A percentile compares a stretch with the other conserved stretches of the same genome.
These are phyloP conservation scores for Moesziomyces globuligerus DNA, from an alignment of 1,284 basidiomycete genomes.

Conservation along the genomic window DNA sequence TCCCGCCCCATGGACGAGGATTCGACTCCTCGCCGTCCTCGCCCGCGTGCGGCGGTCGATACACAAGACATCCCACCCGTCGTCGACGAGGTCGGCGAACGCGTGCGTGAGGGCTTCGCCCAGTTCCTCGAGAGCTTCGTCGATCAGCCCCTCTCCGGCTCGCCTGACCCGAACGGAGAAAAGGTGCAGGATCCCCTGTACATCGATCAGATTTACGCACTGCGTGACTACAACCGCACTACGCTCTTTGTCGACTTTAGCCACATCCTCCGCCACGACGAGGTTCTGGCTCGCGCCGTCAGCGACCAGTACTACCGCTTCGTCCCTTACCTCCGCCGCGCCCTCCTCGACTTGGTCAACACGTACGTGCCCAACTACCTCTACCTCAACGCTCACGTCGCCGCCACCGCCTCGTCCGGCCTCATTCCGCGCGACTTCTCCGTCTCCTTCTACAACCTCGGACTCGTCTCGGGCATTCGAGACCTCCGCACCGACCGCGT, in stretches of 20 bases:
- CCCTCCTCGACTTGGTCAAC: conserved; percentile 86
- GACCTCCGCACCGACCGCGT: conserved; percentile 73
- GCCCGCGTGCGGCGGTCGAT: conserved; percentile 50
- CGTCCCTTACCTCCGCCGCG: conserved; percentile 89
- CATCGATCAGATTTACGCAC: conserved; percentile 88
- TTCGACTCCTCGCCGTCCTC: conserved; percentile 34
- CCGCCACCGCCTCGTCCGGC: conserved; percentile 75
- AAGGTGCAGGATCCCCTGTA: conserved; percentile 74
- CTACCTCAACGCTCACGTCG: conserved; percentile 78
- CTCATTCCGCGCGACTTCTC: conserved; percentile 91
- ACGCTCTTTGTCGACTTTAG: conserved; percentile 96
- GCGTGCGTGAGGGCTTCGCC: conserved; percentile 88
- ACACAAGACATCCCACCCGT: conserved; percentile 78
- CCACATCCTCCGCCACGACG: conserved; percentile 88
- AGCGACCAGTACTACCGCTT: conserved; percentile 89
- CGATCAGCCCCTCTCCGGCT: conserved; percentile 72
- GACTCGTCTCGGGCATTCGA: conserved; percentile 92
- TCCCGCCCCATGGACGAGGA: conserved; percentile 44
- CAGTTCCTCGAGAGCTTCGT: conserved; percentile 91
- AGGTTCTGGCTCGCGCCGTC: conserved; percentile 90
- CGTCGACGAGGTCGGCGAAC: conserved; percentile 90
- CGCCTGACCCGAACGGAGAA: conserved; percentile 69
- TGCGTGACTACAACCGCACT: conserved; percentile 90
- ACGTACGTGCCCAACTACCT: conserved; percentile 91
- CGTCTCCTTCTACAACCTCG: conserved; percentile 95